phyloP scores from a whole-genome alignment of 306 rosid species.

The Hippophae gyantsensis region DNA sequence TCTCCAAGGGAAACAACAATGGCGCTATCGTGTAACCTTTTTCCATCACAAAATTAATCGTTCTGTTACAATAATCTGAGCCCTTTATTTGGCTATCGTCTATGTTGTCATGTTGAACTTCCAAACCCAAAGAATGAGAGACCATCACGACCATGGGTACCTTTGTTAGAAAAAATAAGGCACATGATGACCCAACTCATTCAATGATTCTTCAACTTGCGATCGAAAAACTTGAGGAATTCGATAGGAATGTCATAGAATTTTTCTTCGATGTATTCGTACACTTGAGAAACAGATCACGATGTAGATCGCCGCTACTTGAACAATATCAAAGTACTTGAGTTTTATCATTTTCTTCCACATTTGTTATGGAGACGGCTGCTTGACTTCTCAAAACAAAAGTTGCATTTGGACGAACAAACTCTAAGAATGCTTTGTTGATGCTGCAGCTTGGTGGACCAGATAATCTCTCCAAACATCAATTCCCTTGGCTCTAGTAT shows the following conservation, averaged over 20 bases:
- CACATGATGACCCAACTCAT: constrained; percentile 25
- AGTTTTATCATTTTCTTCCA: constrained; percentile 11
- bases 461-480: too few relatives aligned
- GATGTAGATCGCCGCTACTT: constrained; percentile 34
- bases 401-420: too few relatives aligned
- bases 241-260: constrained; percentile 38
- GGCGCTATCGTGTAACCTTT: constrained; percentile 20
- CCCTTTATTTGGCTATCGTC: constrained; percentile 22
- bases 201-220: constrained; percentile 32
- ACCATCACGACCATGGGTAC: constrained; percentile 17
- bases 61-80: constrained; percentile 27
- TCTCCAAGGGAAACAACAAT: constrained; percentile 35
- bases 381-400: constrained; percentile 8
- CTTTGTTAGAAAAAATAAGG: constrained; percentile 26
- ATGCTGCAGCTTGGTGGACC: too few relatives aligned
- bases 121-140: constrained; percentile 15
- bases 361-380: constrained; percentile 7
- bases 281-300: constrained; percentile 24
- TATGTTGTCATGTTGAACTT: constrained; percentile 29
- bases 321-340: constrained; percentile 38
- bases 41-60: constrained; percentile 17
- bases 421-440: too few relatives aligned
- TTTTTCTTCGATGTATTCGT: constrained; percentile 37
- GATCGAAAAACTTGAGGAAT: constrained; percentile 34
- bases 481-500: too few relatives aligned